These are phyloP conservation scores for Ascochyta koolunga DNA, from an alignment of 2,329 filamentous ascomycete species.

Conservation along the genomic window DNA sequence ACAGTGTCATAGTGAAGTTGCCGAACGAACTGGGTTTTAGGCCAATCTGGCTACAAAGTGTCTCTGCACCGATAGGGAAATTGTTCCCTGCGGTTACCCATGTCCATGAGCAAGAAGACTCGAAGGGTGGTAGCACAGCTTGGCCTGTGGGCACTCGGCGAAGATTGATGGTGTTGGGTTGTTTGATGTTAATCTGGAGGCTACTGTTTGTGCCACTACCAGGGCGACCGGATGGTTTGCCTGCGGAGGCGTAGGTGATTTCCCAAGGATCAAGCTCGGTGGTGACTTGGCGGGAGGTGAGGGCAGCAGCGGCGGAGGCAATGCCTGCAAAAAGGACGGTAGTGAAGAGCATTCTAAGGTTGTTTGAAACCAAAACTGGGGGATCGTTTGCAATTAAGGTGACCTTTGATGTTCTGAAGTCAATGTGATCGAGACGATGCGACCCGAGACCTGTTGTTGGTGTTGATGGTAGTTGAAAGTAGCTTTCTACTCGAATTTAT, in stretches of 20 bases:
- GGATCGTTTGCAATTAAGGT: too few relatives aligned
- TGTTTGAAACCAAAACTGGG: too few relatives aligned
- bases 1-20: constrained; percentile 6
- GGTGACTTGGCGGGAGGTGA: background rate
- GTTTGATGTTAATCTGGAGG: constrained; percentile 1
- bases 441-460: too few relatives aligned
- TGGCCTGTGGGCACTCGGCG: background rate
- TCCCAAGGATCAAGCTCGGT: constrained; percentile 1
- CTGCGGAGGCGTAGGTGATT: background rate
- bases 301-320: background rate
- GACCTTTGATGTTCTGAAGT: too few relatives aligned
- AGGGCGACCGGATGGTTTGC: background rate
- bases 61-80: background rate
- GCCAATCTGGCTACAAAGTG: background rate
- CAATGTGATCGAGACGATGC: too few relatives aligned
- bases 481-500: too few relatives aligned
- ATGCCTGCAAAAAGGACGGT: constrained; percentile 2
- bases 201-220: background rate
- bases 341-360: background rate
- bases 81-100: background rate
- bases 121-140: background rate
- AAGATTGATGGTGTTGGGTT: constrained; percentile 1
- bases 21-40: background rate
- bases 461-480: too few relatives aligned
- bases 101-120: constrained; percentile 2